Percentiles rank a stretch among this genome's conserved stretches.
Conservation (phyloP, 768 basidiomycete genomes). For the Tylopilus rubrobrunneus region DNA sequence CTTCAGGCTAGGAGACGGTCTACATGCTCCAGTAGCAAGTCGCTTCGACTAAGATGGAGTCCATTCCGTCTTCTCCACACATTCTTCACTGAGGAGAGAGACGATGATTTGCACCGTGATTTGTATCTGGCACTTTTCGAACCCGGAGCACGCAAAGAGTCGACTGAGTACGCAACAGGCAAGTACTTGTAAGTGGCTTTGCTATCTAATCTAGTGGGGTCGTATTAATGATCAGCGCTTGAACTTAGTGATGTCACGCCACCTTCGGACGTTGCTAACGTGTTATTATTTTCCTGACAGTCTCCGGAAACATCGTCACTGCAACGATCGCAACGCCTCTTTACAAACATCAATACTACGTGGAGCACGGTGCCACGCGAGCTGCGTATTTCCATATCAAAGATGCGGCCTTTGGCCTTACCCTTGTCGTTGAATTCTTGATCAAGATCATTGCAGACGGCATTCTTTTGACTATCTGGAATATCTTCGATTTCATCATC, state of each 20-base stretch:
- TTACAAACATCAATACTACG: slow-evolving; percentile 73
- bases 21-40: slow-evolving; percentile 28
- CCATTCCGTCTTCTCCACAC: slow-evolving; percentile 60
- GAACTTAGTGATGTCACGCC: slow-evolving; percentile 56
- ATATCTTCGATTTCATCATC: slow-evolving; percentile 83
- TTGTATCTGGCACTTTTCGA: slow-evolving; percentile 39
- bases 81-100: slow-evolving; percentile 58
- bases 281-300: slow-evolving; percentile 68
- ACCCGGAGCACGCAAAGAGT: slow-evolving; percentile 26
- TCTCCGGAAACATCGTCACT: slow-evolving; percentile 81
- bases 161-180: slow-evolving; percentile 58
- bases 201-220: neutral
- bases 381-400: slow-evolving; percentile 85
- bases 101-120: slow-evolving; percentile 52
- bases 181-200: slow-evolving; percentile 57
- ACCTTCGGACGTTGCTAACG: slow-evolving; percentile 58
- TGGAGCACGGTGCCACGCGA: slow-evolving; percentile 50
- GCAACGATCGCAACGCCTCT: slow-evolving; percentile 80
- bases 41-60: slow-evolving; percentile 50
- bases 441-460: slow-evolving; percentile 95
- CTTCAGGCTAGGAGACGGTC: slow-evolving; percentile 9
- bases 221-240: neutral
- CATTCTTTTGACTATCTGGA: slow-evolving; percentile 88
- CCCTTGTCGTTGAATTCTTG: slow-evolving; percentile 74
- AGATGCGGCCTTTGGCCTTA: slow-evolving; percentile 66